Conservation (phyloP, 768 basidiomycete species). For the Rhizopogon vulgaris region DNA sequence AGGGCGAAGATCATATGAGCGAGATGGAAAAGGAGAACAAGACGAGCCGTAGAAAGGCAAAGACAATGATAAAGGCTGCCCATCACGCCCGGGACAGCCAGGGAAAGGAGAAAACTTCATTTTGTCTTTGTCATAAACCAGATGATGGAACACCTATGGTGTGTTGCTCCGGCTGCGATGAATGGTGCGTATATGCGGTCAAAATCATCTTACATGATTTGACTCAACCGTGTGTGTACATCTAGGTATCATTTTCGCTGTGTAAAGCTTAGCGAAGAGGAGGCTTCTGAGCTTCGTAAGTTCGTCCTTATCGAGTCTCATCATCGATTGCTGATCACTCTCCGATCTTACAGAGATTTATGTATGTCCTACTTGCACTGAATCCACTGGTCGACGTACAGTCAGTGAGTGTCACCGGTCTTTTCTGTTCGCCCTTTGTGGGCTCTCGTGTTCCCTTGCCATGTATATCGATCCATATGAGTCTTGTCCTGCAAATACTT, state of each 20-base stretch:
- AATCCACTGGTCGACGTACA: conserved; percentile 57
- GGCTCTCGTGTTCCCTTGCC: conserved; percentile 13
- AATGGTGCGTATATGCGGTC: conserved; percentile 50
- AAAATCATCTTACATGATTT: neutral
- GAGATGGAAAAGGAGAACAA: conserved; percentile 28
- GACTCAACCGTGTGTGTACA: conserved; percentile 2
- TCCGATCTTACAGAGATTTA: conserved; percentile 44
- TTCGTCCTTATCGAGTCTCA: conserved; percentile 12
- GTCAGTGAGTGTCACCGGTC: conserved; percentile 66
- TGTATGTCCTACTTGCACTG: conserved; percentile 49
- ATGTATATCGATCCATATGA: conserved; percentile 32
- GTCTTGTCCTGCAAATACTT: conserved; percentile 31
- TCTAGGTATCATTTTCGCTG: conserved; percentile 85
- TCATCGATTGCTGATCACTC: conserved; percentile 10
- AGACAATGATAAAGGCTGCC: conserved; percentile 12
- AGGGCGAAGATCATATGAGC: conserved; percentile 14
- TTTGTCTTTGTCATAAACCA: conserved; percentile 61
- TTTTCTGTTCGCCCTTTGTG: conserved; percentile 17
- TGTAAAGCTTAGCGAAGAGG: conserved; percentile 51
- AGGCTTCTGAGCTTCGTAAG: conserved; percentile 79
- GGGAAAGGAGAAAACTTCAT: conserved; percentile 21
- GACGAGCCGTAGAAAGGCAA: conserved; percentile 17
- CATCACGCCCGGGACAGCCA: conserved; percentile 15
- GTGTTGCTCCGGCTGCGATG: conserved; percentile 59
- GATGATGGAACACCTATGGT: conserved; percentile 85